A percentile compares a stretch with the other conserved stretches of the same genome.
phyloP scores from a whole-genome alignment of 129 eudicot genomes.

The Heracleum sosnowskyi region DNA sequence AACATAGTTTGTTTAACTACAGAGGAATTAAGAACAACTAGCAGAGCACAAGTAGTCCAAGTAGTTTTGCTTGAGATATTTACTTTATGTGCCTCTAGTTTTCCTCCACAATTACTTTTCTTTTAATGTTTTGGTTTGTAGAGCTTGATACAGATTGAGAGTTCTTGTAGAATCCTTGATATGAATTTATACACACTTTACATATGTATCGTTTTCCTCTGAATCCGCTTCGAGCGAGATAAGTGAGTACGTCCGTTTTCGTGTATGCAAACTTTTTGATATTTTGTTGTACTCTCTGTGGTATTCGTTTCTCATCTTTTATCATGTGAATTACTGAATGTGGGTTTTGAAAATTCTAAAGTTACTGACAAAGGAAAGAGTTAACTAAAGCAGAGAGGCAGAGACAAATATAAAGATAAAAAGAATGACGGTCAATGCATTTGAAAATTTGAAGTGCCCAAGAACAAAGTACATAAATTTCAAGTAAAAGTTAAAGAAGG shows the following conservation, averaged over 20 bases:
- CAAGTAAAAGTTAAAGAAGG: neutral
- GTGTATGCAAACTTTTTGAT: neutral
- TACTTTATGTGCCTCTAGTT: neutral
- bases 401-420: neutral
- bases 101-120: neutral
- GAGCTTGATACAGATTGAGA: neutral
- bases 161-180: slow-evolving; percentile 3
- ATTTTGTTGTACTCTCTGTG: neutral
- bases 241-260: no score
- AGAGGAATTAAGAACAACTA: neutral
- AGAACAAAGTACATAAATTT: neutral
- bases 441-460: neutral
- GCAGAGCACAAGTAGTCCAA: slow-evolving; percentile 6
- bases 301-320: neutral
- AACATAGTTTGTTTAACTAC: neutral
- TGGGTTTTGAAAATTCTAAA: neutral
- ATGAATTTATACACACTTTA: no score
- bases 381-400: neutral
- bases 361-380: slow-evolving; percentile 7
- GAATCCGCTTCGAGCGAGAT: no score
- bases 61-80: neutral
- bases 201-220: no score
- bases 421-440: neutral
- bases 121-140: neutral
- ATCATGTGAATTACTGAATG: neutral